Conservation (phyloP, 768 basidiomycete species). For the Suillus alpinus region DNA sequence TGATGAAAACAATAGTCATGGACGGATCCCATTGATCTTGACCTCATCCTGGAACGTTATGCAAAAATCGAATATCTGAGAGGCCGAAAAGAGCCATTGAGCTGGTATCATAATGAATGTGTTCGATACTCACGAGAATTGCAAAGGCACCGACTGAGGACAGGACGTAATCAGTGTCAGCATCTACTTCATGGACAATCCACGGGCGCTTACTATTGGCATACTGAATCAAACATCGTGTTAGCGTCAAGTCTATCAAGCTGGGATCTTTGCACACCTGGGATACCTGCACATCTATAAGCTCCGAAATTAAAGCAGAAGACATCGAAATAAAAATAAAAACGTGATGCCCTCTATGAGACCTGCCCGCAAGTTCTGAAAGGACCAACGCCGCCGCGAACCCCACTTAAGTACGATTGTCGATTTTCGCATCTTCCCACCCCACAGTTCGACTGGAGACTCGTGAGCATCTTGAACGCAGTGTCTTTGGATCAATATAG, state of each 20-base stretch:
- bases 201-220: constrained; percentile 9
- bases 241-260: neutral
- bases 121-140: constrained; percentile 11
- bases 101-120: neutral
- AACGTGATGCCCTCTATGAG: neutral
- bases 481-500: neutral
- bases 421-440: neutral
- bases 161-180: neutral
- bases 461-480: neutral
- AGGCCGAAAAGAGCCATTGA: neutral
- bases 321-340: neutral
- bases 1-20: neutral
- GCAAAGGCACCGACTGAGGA: constrained; percentile 15
- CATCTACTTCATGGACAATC: neutral
- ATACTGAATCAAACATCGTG: constrained; percentile 8
- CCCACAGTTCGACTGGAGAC: neutral
- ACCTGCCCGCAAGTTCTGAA: neutral
- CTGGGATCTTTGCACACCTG: constrained; percentile 7
- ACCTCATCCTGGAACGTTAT: constrained; percentile 12
- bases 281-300: constrained; percentile 13
- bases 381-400: neutral
- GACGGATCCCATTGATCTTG: too few species aligned
- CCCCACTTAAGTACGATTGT: neutral
- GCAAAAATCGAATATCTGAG: constrained; percentile 9
- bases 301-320: constrained; percentile 1